phyloP scores from a whole-genome alignment of 306 rosid species.

The Rubus idaeus region DNA sequence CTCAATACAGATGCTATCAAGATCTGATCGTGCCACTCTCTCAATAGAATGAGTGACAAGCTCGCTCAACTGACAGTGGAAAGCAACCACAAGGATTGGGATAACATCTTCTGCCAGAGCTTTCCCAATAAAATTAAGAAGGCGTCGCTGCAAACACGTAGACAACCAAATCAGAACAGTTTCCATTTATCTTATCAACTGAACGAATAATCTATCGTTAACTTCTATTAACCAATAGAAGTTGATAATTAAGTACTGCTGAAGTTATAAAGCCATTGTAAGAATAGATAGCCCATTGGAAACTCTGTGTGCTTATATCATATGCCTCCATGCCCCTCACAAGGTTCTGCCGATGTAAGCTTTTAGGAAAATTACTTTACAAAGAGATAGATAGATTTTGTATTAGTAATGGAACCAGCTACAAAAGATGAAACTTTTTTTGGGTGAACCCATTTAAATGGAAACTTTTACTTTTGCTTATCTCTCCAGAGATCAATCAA shows the following conservation, averaged over 20 bases:
- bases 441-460: neutral
- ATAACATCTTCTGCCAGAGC: slow-evolving; percentile 46
- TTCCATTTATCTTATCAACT: neutral
- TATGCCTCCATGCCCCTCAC: neutral
- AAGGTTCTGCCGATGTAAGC: neutral
- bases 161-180: slow-evolving; percentile 16
- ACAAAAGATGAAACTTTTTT: neutral
- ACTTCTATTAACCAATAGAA: neutral
- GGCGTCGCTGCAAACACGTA: slow-evolving; percentile 43
- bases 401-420: neutral
- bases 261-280: neutral
- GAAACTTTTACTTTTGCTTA: neutral
- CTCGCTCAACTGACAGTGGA: slow-evolving; percentile 44
- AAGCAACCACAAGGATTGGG: slow-evolving; percentile 44
- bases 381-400: neutral
- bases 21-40: slow-evolving; percentile 49
- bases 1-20: slow-evolving; percentile 39
- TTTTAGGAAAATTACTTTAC: neutral
- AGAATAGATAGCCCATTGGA: neutral
- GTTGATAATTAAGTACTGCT: neutral
- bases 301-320: neutral
- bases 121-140: slow-evolving; percentile 46
- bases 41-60: slow-evolving; percentile 35
- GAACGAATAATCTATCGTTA: neutral
- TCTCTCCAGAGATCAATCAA: neutral